These are phyloP conservation scores for Zymoseptoria tritici DNA, from an alignment of 2,329 filamentous ascomycete genomes.

Conservation along the genomic window DNA sequence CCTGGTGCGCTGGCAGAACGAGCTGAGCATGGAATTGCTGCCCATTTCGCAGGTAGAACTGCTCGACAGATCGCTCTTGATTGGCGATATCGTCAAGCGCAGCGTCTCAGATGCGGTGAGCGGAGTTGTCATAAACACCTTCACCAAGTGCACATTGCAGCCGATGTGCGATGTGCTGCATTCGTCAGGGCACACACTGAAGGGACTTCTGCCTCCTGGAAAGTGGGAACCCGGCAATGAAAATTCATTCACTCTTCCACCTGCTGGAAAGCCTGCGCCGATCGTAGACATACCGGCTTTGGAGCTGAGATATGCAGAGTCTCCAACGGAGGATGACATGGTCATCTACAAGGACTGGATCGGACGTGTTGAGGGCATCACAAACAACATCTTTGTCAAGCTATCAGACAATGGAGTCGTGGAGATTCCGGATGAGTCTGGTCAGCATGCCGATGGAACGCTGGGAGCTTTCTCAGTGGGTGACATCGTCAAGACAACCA, in stretches of 20 bases:
- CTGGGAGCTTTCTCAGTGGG: slow-evolving; percentile 36
- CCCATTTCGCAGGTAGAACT: slow-evolving; percentile 40
- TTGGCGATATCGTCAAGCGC: slow-evolving; percentile 50
- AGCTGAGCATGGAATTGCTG: slow-evolving; percentile 36
- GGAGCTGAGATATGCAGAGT: slow-evolving; percentile 23
- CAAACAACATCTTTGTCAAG: slow-evolving; percentile 44
- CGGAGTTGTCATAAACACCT: slow-evolving; percentile 47
- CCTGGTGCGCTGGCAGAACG: slow-evolving; percentile 42
- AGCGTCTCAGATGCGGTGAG: slow-evolving; percentile 43
- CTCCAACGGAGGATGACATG: slow-evolving; percentile 44
- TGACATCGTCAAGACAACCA: slow-evolving; percentile 46
- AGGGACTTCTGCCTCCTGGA: slow-evolving; percentile 18
- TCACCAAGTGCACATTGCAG: slow-evolving; percentile 39
- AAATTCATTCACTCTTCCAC: slow-evolving; percentile 9
- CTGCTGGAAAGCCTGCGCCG: slow-evolving; percentile 10
- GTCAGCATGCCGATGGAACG: slow-evolving; percentile 27
- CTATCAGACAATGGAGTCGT: slow-evolving; percentile 49
- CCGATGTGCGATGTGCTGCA: slow-evolving; percentile 25
- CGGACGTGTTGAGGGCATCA: slow-evolving; percentile 45
- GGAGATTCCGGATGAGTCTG: slow-evolving; percentile 40
- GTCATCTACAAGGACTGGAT: slow-evolving; percentile 51
- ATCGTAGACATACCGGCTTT: slow-evolving; percentile 25
- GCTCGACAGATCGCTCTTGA: slow-evolving; percentile 47
- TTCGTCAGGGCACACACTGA: slow-evolving; percentile 9
- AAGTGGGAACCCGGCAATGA: slow-evolving; percentile 5